Percentiles rank a stretch among this genome's conserved stretches.
Evolutionary conservation across 768 basidiomycete genomes (phyloP).

Genomic region (Pleurotus eryngii): DNA sequence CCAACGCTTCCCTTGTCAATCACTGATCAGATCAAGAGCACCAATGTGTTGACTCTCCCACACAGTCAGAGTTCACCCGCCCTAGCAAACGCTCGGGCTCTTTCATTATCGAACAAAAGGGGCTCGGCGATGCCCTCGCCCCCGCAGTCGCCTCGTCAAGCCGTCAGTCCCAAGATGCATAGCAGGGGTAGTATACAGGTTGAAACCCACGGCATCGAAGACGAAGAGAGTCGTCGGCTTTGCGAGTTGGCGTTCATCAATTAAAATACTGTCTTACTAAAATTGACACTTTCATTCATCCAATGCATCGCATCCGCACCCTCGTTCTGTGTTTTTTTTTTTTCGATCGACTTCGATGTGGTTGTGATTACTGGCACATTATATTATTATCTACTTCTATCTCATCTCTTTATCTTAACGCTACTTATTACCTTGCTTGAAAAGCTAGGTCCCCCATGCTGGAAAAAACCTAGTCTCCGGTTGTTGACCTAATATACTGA

Average conservation of each 20-base stretch:
- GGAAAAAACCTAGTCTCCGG: no score
- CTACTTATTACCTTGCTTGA: no score
- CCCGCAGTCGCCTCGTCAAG: conserved; percentile 24
- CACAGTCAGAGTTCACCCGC: conserved; percentile 1
- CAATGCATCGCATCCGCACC: neutral
- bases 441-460: no score
- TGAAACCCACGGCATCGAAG: conserved; percentile 52
- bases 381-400: no score
- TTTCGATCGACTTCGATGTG: neutral
- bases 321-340: neutral
- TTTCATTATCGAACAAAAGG: neutral
- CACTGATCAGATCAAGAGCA: neutral
- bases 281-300: neutral
- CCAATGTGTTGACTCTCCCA: neutral
- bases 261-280: conserved; percentile 11
- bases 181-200: conserved; percentile 52
- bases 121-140: conserved; percentile 6
- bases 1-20: conserved; percentile 23
- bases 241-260: conserved; percentile 67
- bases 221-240: conserved; percentile 67
- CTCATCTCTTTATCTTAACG: no score
- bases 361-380: neutral
- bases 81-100: neutral
- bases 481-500: no score
- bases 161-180: conserved; percentile 59